Evolutionary conservation across 1,139 yeast genomes (phyloP), one percentile per base, ranked within the genome.

Genomic region (Hansenula sp.): DNA sequence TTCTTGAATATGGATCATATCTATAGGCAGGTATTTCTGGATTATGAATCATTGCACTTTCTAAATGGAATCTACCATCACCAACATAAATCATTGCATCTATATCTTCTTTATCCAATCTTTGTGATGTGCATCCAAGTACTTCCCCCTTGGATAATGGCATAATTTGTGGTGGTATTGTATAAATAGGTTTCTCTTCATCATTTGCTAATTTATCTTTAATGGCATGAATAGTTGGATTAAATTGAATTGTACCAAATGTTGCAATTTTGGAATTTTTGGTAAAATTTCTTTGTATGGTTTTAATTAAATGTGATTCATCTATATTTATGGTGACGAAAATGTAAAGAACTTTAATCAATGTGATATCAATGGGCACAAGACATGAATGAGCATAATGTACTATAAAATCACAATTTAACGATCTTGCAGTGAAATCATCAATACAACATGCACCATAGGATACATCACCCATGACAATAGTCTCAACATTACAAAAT

Each of bases 401-500:
- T 12, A 92, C 89, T 43, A 92, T 80, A 52, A 90, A 85, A 59
- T 92, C 99, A 63, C 98, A 94, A 41, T 86, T 96, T 34, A 92
- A 66, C 0, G 97, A 82, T 45, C 90, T 69, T 4, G 99, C 98
- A 0, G 98, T 90, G 58, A 74, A 92, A 59, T 92, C 99, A 60
- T 92, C 99, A 39, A 92, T 89, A 64, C 99, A 92, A 59, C 99
- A 92, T 0, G 99, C 99, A 27, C 99, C 99, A 56, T 92, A 92
- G 0, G 97, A 88, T 1, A 92, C 98, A 62, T 92, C 99, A 2
- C 99, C 99, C 98, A 92, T 94, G 6, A 92, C 95, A 1, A 94
- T 71, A 0, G 92, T 86, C 56, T 90, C 96, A 38, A 84, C 92
- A 7, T 68, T 65, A 57, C 97, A 89, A 55, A 92, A 90, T 61